Base-by-base conservation (phyloP, 768 basidiomycete species). In the Rhizopogon sp. region DNA sequence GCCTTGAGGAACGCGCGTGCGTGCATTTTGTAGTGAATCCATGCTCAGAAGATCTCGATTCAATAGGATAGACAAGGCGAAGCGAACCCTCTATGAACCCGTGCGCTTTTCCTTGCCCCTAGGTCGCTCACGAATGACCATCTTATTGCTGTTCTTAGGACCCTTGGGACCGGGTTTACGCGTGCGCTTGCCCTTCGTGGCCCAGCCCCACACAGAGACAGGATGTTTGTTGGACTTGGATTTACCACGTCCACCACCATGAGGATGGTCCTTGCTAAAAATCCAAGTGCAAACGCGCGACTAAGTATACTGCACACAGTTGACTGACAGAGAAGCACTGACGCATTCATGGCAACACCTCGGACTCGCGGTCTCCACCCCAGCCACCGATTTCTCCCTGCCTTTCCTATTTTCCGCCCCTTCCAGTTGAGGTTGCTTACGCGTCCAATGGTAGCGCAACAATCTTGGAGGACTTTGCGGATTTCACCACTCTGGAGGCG, bases 261-360 rank as follows among this genome's bases (percentile, higher is more conserved):
- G 94, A 57, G 96, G 94, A 72, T 95, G 93, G 71, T 94, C 93
- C 53, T 79, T 81, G 44, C 91, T 93, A 54, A 8, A 51, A 25
- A 31, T n/a, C 25, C 39, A 37, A 51, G 22, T 49, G 7, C 2
- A 46, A 46, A 44, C 1, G 5, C 4, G 42, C 3, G 33, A 31
- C n/a, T 60, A 37, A 51, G 43, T 29, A 44, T 42, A n/a, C 29
- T 37, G 28, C 35, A 42, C 3, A 7, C 28, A 40, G 47, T 16
- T 50, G 29, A 47, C 55, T 46, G 54, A 54, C 49, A 53, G 50
- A 49, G 11, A 25, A 57, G 3, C 57, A 78, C 88, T 42, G 74
- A 93, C 84, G 92, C 88, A 71, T 97, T 98, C 94, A 96, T 96
- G 42, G 94, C 94, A 60, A 97, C 86, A 85, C 94, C 94, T 70